phyloP scores from a whole-genome alignment of 2,329 filamentous ascomycete species.

The Pestalotiopsis sp. region DNA sequence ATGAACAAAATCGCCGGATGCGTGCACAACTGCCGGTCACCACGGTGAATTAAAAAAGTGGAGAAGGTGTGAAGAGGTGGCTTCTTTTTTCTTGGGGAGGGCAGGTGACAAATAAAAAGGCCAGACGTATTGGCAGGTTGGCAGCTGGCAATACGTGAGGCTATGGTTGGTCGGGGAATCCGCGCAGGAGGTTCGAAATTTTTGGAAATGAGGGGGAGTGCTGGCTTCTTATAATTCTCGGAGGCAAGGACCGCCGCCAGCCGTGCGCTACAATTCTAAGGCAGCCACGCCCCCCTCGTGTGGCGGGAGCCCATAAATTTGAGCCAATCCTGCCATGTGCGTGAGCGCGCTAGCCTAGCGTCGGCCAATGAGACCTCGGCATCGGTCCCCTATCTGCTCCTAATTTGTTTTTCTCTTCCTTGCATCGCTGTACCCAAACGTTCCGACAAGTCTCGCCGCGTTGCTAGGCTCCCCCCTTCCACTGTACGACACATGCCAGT shows the following conservation, averaged over 20 bases:
- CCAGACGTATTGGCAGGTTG: constrained; percentile 29
- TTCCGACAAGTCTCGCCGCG: constrained; percentile 26
- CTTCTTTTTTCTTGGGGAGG: background rate
- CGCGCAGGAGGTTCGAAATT: constrained; percentile 52
- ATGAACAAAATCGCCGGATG: constrained; percentile 7
- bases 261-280: constrained; percentile 28
- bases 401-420: constrained; percentile 27
- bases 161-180: constrained; percentile 59
- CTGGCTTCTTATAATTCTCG: constrained; percentile 60
- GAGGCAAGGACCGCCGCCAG: constrained; percentile 26
- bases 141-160: constrained; percentile 30
- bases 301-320: constrained; percentile 32
- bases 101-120: constrained; percentile 11
- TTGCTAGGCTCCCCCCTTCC: constrained; percentile 17
- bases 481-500: background rate
- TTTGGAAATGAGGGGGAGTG: constrained; percentile 53
- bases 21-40: constrained; percentile 10
- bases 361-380: constrained; percentile 26
- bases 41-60: background rate
- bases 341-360: constrained; percentile 23
- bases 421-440: constrained; percentile 24
- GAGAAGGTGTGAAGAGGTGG: constrained; percentile 7
- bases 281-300: constrained; percentile 32
- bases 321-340: constrained; percentile 30
- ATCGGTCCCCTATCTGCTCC: constrained; percentile 30